Conservation (phyloP, 2,329 filamentous ascomycete species). For the Phaeosphaeriaceae sp. region DNA sequence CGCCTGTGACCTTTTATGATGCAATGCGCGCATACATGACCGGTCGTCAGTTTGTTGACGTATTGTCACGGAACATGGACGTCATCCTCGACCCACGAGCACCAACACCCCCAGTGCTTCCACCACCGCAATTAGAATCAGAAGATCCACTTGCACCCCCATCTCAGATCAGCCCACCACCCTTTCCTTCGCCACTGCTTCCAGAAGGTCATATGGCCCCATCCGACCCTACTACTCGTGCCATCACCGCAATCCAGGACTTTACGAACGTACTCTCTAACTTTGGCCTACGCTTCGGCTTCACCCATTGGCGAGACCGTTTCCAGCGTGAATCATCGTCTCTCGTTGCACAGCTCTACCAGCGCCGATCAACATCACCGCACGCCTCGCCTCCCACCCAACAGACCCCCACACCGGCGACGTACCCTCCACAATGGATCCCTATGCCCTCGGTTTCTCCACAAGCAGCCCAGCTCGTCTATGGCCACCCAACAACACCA, state of each 20-base stretch:
- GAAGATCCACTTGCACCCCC: constrained; percentile 48
- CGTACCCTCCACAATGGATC: constrained; percentile 37
- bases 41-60: constrained; percentile 62
- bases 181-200: constrained; percentile 40
- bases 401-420: constrained; percentile 12
- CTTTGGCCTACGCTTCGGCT: constrained; percentile 57
- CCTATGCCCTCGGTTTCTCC: constrained; percentile 31
- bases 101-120: constrained; percentile 48
- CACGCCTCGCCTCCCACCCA: constrained; percentile 31
- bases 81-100: constrained; percentile 50
- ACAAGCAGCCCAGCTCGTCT: constrained; percentile 31
- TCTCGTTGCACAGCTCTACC: constrained; percentile 51
- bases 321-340: constrained; percentile 54
- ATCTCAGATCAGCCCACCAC: constrained; percentile 33
- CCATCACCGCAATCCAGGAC: constrained; percentile 56
- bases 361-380: constrained; percentile 38
- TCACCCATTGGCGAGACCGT: constrained; percentile 57
- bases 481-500: constrained; percentile 38
- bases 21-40: constrained; percentile 81
- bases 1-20: constrained; percentile 86
- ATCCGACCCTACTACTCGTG: constrained; percentile 46
- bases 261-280: constrained; percentile 54
- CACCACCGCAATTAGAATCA: constrained; percentile 28
- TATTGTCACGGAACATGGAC: constrained; percentile 62
- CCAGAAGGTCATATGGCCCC: constrained; percentile 34